These are phyloP conservation scores for Aspergillus sp. DNA, from an alignment of 2,329 filamentous ascomycete species.

Conservation along the genomic window DNA sequence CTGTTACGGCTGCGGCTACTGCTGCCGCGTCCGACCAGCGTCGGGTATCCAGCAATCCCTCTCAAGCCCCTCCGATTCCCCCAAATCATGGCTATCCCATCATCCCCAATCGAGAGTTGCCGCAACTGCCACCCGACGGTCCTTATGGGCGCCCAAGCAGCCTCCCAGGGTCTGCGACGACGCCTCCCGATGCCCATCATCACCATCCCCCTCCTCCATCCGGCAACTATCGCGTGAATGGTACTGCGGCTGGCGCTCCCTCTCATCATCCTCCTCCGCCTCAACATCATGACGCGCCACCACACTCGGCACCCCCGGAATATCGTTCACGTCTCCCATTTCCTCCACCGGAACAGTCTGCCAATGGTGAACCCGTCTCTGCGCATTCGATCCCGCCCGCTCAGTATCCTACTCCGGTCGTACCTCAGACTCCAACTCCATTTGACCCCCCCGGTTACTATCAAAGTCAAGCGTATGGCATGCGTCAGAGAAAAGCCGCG, in stretches of 20 bases:
- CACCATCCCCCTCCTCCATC: constrained; percentile 16
- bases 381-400: constrained; percentile 24
- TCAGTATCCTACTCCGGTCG: constrained; percentile 20
- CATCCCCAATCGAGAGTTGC: constrained; percentile 27
- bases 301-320: constrained; percentile 26
- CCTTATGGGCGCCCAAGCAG: constrained; percentile 27
- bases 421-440: constrained; percentile 21
- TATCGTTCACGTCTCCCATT: constrained; percentile 27
- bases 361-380: constrained; percentile 23
- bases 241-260: constrained; percentile 3
- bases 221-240: constrained; percentile 25
- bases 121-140: constrained; percentile 25
- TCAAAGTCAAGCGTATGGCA: constrained; percentile 21
- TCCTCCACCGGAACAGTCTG: constrained; percentile 21
- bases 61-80: constrained; percentile 20
- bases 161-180: constrained; percentile 22
- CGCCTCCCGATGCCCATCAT: constrained; percentile 17
- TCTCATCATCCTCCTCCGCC: constrained; percentile 4
- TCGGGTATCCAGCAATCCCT: constrained; percentile 18
- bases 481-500: constrained; percentile 32
- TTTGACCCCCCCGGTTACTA: constrained; percentile 26
- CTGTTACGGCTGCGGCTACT: background rate
- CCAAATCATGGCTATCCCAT: constrained; percentile 22
- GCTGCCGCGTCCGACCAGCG: constrained; percentile 14
- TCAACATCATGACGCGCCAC: constrained; percentile 20